Percentiles rank a stretch among this genome's conserved stretches.
Evolutionary conservation across 768 basidiomycete genomes (phyloP).

Genomic region (Pisolithus marmoratus): DNA sequence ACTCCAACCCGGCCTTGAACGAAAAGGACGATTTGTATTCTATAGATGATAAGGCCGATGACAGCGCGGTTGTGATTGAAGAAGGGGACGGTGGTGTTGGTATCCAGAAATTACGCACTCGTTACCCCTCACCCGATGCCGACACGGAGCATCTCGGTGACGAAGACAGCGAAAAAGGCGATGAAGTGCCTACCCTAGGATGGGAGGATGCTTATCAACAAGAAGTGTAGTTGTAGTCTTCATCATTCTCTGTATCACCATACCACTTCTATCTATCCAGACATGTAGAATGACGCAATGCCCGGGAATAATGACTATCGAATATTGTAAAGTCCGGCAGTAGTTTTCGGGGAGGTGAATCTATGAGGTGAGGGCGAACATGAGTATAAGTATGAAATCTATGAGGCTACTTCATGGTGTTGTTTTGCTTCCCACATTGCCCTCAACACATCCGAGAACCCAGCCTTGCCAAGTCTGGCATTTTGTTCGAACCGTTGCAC

Average conservation of each 20-base stretch:
- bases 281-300: not conserved
- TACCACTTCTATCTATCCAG: not conserved
- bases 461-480: slow-evolving; percentile 82
- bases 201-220: slow-evolving; percentile 65
- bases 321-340: slow-evolving; percentile 16
- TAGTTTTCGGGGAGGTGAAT: slow-evolving; percentile 20
- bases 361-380: slow-evolving; percentile 13
- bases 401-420: slow-evolving; percentile 31
- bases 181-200: slow-evolving; percentile 32
- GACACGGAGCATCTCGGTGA: slow-evolving; percentile 3
- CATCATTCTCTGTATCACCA: not conserved
- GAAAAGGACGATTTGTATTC: slow-evolving; percentile 49
- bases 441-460: slow-evolving; percentile 84
- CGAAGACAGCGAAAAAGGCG: slow-evolving; percentile 18
- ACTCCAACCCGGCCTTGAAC: slow-evolving; percentile 24
- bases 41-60: slow-evolving; percentile 45
- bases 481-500: slow-evolving; percentile 90
- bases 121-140: not conserved
- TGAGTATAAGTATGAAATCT: slow-evolving; percentile 3
- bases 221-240: slow-evolving; percentile 41
- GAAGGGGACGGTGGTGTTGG: slow-evolving; percentile 32
- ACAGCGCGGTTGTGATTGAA: slow-evolving; percentile 31
- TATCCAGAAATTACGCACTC: slow-evolving; percentile 29
- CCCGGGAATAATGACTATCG: not conserved
- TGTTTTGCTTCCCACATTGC: slow-evolving; percentile 73